Conservation (phyloP, 257 asterid genomes). For the Phtheirospermum japonicum region DNA sequence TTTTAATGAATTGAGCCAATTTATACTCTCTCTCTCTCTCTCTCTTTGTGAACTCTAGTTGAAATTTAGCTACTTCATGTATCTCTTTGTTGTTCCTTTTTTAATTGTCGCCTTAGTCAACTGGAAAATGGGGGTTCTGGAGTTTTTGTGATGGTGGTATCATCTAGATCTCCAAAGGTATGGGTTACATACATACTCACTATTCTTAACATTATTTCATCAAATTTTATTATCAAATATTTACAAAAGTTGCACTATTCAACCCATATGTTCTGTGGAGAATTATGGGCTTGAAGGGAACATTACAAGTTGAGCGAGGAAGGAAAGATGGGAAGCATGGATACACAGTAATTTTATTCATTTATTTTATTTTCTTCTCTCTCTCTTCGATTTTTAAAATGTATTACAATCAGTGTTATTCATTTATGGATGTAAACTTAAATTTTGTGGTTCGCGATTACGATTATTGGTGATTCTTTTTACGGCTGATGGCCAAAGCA, state of each 20-base stretch:
- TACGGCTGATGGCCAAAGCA: slow-evolving; percentile 59
- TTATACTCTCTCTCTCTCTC: background rate
- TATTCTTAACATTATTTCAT: background rate
- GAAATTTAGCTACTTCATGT: slow-evolving; percentile 14
- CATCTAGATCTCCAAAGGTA: slow-evolving; percentile 91
- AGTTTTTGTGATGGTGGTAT: slow-evolving; percentile 86
- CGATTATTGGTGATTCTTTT: slow-evolving; percentile 39
- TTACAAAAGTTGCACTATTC: too few relatives aligned
- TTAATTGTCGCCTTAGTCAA: slow-evolving; percentile 41
- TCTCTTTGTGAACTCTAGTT: slow-evolving; percentile 11
- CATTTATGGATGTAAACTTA: slow-evolving; percentile 12
- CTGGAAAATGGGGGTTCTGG: slow-evolving; percentile 89
- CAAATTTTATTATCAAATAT: too few relatives aligned
- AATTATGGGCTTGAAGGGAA: too few relatives aligned
- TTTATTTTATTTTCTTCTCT: too few relatives aligned
- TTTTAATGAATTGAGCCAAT: slow-evolving; percentile 65
- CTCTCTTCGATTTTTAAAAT: too few relatives aligned
- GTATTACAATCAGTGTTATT: too few relatives aligned
- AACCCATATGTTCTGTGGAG: too few relatives aligned
- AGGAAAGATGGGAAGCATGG: too few relatives aligned
- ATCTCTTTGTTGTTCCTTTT: slow-evolving; percentile 26
- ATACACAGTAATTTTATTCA: too few relatives aligned
- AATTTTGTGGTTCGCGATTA: slow-evolving; percentile 20
- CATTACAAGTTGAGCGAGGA: too few relatives aligned
- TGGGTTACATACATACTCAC: slow-evolving; percentile 1